Conservation (phyloP, 2,329 filamentous ascomycete genomes). For the Alternaria gaisen region DNA sequence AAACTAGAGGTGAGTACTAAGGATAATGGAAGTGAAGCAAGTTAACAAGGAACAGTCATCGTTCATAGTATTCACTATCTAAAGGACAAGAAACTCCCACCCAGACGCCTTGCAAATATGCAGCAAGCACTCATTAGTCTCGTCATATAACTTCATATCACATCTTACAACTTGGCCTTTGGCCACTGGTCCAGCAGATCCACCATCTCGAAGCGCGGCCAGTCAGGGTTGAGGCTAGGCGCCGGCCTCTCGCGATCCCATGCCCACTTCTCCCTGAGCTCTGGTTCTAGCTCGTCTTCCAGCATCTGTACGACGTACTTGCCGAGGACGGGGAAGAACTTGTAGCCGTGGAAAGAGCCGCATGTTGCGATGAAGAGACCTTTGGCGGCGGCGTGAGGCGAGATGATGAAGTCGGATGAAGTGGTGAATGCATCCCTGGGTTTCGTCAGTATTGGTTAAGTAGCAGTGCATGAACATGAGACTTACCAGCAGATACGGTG, state of each 20-base stretch:
- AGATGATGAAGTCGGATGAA: conserved; percentile 65
- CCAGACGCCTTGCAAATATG: conserved; percentile 18
- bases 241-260: conserved; percentile 68
- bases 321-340: conserved; percentile 67
- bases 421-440: conserved; percentile 70
- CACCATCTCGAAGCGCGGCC: conserved; percentile 66
- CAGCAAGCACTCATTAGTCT: conserved; percentile 8
- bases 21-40: neutral
- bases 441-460: conserved; percentile 6
- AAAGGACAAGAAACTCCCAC: neutral
- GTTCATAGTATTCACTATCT: neutral
- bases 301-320: conserved; percentile 63
- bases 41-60: neutral
- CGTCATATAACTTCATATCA: neutral
- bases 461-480: neutral
- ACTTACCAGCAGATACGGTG: conserved; percentile 72
- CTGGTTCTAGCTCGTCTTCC: conserved; percentile 48
- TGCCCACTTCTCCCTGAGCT: conserved; percentile 70
- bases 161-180: conserved; percentile 40
- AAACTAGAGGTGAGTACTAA: neutral
- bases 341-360: conserved; percentile 69
- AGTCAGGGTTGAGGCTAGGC: conserved; percentile 61
- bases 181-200: conserved; percentile 56
- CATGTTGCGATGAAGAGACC: conserved; percentile 66
- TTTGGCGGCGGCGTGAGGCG: conserved; percentile 58